phyloP scores from a whole-genome alignment of 2,329 filamentous ascomycete species.

The Massarina eburnea region DNA sequence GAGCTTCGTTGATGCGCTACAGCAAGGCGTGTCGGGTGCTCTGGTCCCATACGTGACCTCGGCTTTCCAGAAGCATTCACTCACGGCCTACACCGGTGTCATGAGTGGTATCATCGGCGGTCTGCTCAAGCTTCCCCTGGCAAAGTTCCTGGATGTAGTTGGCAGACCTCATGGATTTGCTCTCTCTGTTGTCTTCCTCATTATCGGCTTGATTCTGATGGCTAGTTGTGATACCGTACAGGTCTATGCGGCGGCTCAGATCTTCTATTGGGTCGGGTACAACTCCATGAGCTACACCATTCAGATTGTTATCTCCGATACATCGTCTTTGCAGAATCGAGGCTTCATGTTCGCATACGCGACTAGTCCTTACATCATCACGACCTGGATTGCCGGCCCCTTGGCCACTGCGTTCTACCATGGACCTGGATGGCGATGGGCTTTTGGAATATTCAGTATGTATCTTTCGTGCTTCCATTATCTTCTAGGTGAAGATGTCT shows the following conservation, averaged over 20 bases:
- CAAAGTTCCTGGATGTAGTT: slow-evolving; percentile 43
- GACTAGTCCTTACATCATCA: slow-evolving; percentile 21
- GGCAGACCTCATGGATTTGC: slow-evolving; percentile 39
- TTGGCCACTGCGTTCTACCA: slow-evolving; percentile 42
- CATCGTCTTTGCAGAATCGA: slow-evolving; percentile 64
- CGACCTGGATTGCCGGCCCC: slow-evolving; percentile 21
- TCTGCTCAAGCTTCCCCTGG: slow-evolving; percentile 37
- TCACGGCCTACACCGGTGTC: slow-evolving; percentile 35
- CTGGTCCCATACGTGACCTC: slow-evolving; percentile 41
- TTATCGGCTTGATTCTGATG: slow-evolving; percentile 60
- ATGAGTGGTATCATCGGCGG: slow-evolving; percentile 39
- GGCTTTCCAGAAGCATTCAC: slow-evolving; percentile 30
- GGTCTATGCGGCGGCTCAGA: slow-evolving; percentile 63
- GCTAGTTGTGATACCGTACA: slow-evolving; percentile 62
- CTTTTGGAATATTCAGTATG: slow-evolving; percentile 59
- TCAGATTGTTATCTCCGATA: slow-evolving; percentile 67
- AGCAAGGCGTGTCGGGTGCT: slow-evolving; percentile 42
- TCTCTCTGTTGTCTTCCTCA: slow-evolving; percentile 22
- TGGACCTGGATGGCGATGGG: slow-evolving; percentile 63
- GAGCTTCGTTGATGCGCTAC: slow-evolving; percentile 49
- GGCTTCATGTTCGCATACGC: slow-evolving; percentile 59
- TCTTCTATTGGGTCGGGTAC: slow-evolving; percentile 40
- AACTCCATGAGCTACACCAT: slow-evolving; percentile 50
- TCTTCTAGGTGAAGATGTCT: neutral
- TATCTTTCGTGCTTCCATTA: neutral